phyloP scores from a whole-genome alignment of 164 flowering plant species.

The Santalum album region DNA sequence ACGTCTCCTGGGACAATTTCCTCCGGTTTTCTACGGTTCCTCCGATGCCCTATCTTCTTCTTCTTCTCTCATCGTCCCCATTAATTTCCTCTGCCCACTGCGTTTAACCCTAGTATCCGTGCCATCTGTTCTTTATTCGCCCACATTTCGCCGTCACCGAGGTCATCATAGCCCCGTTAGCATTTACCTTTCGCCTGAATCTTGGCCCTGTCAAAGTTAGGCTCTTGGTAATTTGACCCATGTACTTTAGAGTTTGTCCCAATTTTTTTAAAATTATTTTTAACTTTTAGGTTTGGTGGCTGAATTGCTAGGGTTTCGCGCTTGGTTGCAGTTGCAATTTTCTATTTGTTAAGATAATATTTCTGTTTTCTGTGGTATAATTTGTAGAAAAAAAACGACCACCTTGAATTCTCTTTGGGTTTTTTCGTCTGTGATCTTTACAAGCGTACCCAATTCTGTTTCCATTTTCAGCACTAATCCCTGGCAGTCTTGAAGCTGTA shows the following conservation, averaged over 20 bases:
- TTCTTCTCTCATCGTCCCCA: neutral
- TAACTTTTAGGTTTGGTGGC: neutral
- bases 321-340: neutral
- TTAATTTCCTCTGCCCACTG: neutral
- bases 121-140: neutral
- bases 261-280: too few species aligned
- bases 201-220: neutral
- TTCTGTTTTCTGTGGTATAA: neutral
- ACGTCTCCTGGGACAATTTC: neutral
- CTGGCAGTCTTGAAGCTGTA: neutral
- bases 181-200: neutral
- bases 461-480: neutral
- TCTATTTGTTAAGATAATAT: neutral
- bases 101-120: neutral
- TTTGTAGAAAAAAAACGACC: neutral
- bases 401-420: neutral
- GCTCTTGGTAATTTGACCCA: neutral
- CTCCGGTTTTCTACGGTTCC: neutral
- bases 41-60: neutral
- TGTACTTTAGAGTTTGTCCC: neutral
- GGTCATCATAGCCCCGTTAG: neutral
- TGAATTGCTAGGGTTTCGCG: neutral
- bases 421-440: neutral
- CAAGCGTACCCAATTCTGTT: neutral
- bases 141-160: neutral